These are phyloP conservation scores for Streptanthus diversifolius DNA, from an alignment of 345 rosid genomes.

Conservation along the genomic window DNA sequence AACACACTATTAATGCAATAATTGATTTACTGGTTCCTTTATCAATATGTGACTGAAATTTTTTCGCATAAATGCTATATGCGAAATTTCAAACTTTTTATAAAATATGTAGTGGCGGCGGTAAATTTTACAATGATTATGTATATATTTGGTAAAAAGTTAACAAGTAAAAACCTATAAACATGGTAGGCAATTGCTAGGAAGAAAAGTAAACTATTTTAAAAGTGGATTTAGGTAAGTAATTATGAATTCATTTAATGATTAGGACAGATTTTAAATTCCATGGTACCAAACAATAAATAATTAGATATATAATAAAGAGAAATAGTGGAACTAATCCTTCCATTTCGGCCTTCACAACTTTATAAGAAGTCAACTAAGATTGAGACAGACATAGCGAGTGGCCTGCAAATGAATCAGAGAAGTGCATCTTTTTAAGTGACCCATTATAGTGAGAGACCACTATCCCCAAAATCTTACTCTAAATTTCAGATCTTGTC, in stretches of 20 bases:
- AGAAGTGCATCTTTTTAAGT: constrained; percentile 34
- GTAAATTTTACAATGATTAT: neutral
- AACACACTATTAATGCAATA: neutral
- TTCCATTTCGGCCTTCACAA: constrained; percentile 43
- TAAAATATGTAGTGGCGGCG: neutral
- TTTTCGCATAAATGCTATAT: neutral
- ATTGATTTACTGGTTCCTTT: neutral
- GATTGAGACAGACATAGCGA: constrained; percentile 44
- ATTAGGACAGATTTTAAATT: constrained; percentile 14
- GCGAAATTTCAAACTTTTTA: neutral
- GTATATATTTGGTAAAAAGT: neutral
- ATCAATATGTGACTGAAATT: neutral
- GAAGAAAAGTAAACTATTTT: neutral
- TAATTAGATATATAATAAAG: constrained; percentile 8
- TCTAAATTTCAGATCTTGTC: neutral
- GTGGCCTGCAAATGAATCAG: constrained; percentile 48
- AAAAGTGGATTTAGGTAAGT: neutral
- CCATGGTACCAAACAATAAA: constrained; percentile 22
- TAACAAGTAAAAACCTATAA: neutral
- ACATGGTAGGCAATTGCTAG: neutral
- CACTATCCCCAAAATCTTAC: constrained; percentile 22
- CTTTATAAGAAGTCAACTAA: constrained; percentile 34
- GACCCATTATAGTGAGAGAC: constrained; percentile 37
- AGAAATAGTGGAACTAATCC: constrained; percentile 38
- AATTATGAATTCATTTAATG: neutral